Evolutionary conservation across 495 filamentous ascomycete species (phyloP).

Genomic region (Bathelium albidoporum): DNA sequence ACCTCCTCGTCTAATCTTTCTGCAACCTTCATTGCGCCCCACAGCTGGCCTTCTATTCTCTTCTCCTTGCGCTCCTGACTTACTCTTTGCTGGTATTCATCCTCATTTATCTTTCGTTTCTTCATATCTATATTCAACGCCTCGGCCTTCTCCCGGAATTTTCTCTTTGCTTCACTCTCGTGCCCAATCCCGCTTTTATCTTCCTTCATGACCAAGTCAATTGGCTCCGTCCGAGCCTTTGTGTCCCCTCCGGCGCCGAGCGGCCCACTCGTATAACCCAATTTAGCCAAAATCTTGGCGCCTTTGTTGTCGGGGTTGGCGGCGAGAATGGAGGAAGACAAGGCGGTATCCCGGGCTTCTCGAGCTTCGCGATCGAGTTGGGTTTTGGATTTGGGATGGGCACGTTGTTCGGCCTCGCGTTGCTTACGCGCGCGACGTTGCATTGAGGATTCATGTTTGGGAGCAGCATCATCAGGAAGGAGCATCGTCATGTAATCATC

Average conservation of each 20-base stretch:
- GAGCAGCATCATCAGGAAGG: conserved; percentile 40
- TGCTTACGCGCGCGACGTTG: conserved; percentile 46
- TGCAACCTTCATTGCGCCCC: conserved; percentile 68
- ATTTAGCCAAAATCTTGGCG: conserved; percentile 89
- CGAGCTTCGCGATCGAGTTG: conserved; percentile 63
- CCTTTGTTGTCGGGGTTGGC: conserved; percentile 54
- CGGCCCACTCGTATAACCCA: conserved; percentile 72
- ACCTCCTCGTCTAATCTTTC: conserved; percentile 29
- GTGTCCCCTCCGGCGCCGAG: conserved; percentile 47
- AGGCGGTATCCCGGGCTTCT: conserved; percentile 60
- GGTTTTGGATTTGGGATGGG: conserved; percentile 65
- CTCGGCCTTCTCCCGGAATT: conserved; percentile 54
- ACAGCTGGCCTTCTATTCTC: conserved; percentile 54
- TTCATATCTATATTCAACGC: conserved; percentile 43
- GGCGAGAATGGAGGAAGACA: conserved; percentile 52
- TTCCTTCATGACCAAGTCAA: conserved; percentile 62
- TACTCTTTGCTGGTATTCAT: conserved; percentile 66
- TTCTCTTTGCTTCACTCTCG: conserved; percentile 71
- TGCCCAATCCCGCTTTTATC: conserved; percentile 77
- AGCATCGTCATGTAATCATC: conserved; percentile 61
- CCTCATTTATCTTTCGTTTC: conserved; percentile 57
- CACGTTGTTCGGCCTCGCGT: conserved; percentile 49
- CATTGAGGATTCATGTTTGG: conserved; percentile 44
- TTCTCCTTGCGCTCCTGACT: conserved; percentile 60
- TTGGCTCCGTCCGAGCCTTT: conserved; percentile 48